phyloP scores from a whole-genome alignment of 768 basidiomycete genomes.

The Lentinula guzmanii region DNA sequence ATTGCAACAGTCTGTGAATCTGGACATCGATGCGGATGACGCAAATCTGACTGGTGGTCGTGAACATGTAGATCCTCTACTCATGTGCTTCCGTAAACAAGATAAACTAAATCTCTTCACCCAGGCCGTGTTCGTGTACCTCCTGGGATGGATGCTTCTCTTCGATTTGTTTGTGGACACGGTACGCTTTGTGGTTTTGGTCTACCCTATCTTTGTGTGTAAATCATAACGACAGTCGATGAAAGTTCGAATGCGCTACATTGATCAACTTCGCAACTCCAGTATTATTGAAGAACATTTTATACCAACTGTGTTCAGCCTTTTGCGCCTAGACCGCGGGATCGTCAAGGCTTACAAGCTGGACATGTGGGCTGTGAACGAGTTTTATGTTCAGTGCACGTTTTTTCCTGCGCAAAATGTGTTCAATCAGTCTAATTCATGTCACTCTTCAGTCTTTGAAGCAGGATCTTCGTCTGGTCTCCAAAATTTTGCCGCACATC shows the following conservation, averaged over 20 bases:
- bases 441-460: conserved; percentile 47
- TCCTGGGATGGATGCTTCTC: conserved; percentile 88
- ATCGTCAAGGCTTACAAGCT: conserved; percentile 69
- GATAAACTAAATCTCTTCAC: conserved; percentile 9
- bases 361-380: conserved; percentile 81
- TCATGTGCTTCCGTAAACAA: neutral
- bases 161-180: conserved; percentile 82
- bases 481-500: conserved; percentile 72
- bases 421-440: neutral
- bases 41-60: conserved; percentile 29
- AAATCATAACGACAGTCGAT: conserved; percentile 53
- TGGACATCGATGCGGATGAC: conserved; percentile 13
- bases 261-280: conserved; percentile 74
- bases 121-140: conserved; percentile 52
- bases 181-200: conserved; percentile 38
- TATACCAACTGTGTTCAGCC: conserved; percentile 63
- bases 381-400: conserved; percentile 73
- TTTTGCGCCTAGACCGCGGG: conserved; percentile 64
- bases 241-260: conserved; percentile 79
- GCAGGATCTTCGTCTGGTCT: conserved; percentile 43
- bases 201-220: neutral
- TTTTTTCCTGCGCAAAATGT: neutral
- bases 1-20: conserved; percentile 41
- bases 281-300: conserved; percentile 60
- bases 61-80: conserved; percentile 25